A percentile compares a stretch with the other conserved stretches of the same genome.
Evolutionary conservation across 495 filamentous ascomycete species (phyloP).

Genomic region (Xylaria palmicola): DNA sequence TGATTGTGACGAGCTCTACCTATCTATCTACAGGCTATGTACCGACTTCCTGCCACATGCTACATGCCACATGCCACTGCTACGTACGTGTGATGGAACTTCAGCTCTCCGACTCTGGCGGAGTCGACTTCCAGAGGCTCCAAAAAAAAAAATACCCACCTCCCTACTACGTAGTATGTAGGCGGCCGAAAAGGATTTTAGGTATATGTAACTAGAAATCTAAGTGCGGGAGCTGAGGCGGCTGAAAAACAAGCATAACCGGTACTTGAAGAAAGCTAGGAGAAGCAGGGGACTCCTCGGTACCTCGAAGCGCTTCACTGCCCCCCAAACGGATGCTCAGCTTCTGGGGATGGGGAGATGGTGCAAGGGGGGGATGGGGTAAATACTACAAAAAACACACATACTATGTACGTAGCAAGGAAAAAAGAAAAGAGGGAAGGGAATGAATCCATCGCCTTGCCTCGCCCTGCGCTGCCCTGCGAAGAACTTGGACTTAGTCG

Average conservation of each 20-base stretch:
- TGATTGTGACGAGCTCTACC: neutral
- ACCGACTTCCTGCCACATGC: slow-evolving; percentile 15
- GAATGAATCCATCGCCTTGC: neutral
- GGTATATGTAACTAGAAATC: neutral
- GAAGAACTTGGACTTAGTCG: neutral
- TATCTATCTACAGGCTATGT: slow-evolving; percentile 14
- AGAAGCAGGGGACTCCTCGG: neutral
- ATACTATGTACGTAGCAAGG: neutral
- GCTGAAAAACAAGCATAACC: slow-evolving; percentile 14
- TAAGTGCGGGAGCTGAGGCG: slow-evolving; percentile 17
- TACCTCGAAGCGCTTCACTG: neutral
- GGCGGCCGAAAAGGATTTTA: slow-evolving; percentile 20
- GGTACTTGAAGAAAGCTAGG: neutral
- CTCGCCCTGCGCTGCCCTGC: slow-evolving; percentile 1
- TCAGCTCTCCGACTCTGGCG: slow-evolving; percentile 15
- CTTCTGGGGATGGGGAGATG: slow-evolving; percentile 8
- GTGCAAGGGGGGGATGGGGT: neutral
- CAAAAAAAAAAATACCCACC: too few species aligned
- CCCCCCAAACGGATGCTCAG: neutral
- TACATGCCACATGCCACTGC: neutral
- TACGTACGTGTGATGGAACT: neutral
- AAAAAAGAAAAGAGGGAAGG: neutral
- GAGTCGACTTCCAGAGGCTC: slow-evolving; percentile 13
- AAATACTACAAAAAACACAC: neutral
- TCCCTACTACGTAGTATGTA: too few species aligned